phyloP scores from a whole-genome alignment of 495 filamentous ascomycete species.

The Ascobolus immersus region DNA sequence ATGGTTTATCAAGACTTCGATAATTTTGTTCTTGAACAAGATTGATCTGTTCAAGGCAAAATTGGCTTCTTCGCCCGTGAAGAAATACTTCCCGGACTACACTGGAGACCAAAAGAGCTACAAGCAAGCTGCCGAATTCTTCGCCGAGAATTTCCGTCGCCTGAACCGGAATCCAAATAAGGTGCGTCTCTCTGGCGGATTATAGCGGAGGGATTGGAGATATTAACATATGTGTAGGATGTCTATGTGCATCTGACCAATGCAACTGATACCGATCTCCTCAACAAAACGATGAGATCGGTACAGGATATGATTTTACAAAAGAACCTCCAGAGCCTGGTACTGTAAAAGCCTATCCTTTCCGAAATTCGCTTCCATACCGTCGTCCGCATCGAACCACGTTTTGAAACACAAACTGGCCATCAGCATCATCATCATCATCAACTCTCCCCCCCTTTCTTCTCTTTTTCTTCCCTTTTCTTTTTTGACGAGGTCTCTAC shows the following conservation, averaged over 20 bases:
- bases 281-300: constrained; percentile 91
- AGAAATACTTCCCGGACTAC: constrained; percentile 85
- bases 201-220: neutral
- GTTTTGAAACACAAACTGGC: too few species aligned
- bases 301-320: constrained; percentile 99
- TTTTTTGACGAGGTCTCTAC: neutral
- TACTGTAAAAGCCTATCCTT: constrained; percentile 38
- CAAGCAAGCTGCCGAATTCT: constrained; percentile 50
- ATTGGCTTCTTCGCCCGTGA: constrained; percentile 52
- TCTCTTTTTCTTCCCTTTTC: neutral
- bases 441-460: too few species aligned
- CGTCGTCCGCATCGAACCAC: too few species aligned
- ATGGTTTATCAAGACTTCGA: constrained; percentile 88
- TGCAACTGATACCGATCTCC: constrained; percentile 77
- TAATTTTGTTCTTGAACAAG: constrained; percentile 98
- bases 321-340: constrained; percentile 79
- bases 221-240: constrained; percentile 21
- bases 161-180: constrained; percentile 64
- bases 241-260: constrained; percentile 89
- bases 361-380: too few species aligned
- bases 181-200: constrained; percentile 2
- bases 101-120: constrained; percentile 29
- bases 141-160: constrained; percentile 67
- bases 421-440: too few species aligned
- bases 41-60: constrained; percentile 94